A percentile compares a stretch with the other conserved stretches of the same genome.
These are phyloP conservation scores for Neonectria sp. DNA, from an alignment of 2,329 filamentous ascomycete genomes.

Conservation along the genomic window DNA sequence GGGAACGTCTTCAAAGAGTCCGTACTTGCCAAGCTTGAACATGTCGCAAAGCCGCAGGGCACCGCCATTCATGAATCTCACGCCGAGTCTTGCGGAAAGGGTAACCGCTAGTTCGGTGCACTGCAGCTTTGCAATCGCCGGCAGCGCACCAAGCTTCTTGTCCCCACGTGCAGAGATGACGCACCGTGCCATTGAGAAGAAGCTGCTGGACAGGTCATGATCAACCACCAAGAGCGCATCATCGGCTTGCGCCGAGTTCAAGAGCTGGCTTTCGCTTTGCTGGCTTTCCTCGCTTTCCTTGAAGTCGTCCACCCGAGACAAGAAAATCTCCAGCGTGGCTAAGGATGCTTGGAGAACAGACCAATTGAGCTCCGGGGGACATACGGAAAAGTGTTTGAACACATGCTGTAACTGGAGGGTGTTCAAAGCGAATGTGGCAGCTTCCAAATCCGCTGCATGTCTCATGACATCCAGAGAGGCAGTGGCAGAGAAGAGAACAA, in stretches of 20 bases:
- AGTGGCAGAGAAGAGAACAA: slow-evolving; percentile 64
- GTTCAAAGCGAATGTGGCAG: slow-evolving; percentile 66
- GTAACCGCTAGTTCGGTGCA: slow-evolving; percentile 62
- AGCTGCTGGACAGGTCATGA: slow-evolving; percentile 61
- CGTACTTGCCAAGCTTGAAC: slow-evolving; percentile 64
- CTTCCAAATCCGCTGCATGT: slow-evolving; percentile 61
- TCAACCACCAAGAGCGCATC: slow-evolving; percentile 65
- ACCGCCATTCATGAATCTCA: slow-evolving; percentile 61
- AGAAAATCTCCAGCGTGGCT: slow-evolving; percentile 63
- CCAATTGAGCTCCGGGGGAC: slow-evolving; percentile 64
- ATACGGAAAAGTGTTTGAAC: slow-evolving; percentile 63
- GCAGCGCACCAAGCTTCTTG: slow-evolving; percentile 29
- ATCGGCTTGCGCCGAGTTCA: slow-evolving; percentile 60
- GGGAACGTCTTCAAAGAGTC: slow-evolving; percentile 62
- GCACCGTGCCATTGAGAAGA: slow-evolving; percentile 64
- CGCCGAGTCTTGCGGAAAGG: slow-evolving; percentile 63
- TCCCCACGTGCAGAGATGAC: slow-evolving; percentile 49
- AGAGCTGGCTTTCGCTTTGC: slow-evolving; percentile 54
- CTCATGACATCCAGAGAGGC: slow-evolving; percentile 67
- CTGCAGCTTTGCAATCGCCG: slow-evolving; percentile 41
- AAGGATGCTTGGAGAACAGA: slow-evolving; percentile 61
- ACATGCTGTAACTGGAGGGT: slow-evolving; percentile 66
- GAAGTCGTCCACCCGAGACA: slow-evolving; percentile 62
- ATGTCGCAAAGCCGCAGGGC: slow-evolving; percentile 61
- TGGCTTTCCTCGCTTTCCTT: slow-evolving; percentile 56